These are phyloP conservation scores for Diaporthe batatas DNA, from an alignment of 2,329 filamentous ascomycete species.

Conservation along the genomic window DNA sequence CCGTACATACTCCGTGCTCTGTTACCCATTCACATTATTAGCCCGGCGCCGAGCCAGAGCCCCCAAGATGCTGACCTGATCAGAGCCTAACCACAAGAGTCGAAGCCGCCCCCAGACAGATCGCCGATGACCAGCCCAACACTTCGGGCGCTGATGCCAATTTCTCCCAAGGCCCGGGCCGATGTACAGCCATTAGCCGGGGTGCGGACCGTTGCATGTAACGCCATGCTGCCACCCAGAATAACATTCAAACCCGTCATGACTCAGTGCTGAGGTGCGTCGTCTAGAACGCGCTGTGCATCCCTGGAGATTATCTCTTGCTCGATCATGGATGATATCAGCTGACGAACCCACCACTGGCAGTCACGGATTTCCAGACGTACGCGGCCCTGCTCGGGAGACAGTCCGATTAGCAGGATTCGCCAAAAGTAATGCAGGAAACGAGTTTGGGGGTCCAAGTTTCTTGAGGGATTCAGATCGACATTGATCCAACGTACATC, in stretches of 20 bases:
- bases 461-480: not conserved
- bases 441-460: fast-evolving
- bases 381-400: not conserved
- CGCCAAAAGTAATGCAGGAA: not conserved
- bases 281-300: conserved; percentile 18
- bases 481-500: not conserved
- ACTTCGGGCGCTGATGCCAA: conserved; percentile 1
- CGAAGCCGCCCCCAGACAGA: not conserved
- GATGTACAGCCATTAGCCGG: not conserved
- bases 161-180: conserved; percentile 14
- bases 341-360: conserved; percentile 32
- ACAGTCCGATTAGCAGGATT: not conserved
- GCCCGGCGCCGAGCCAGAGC: conserved; percentile 8
- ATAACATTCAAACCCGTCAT: not conserved
- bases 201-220: not conserved
- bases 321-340: conserved; percentile 28
- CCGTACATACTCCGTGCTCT: not conserved
- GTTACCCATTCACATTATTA: not conserved
- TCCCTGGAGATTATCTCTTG: conserved; percentile 4
- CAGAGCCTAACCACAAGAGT: not conserved
- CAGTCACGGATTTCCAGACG: conserved; percentile 35
- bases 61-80: not conserved
- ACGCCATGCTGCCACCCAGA: not conserved
- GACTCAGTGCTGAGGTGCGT: conserved; percentile 31
- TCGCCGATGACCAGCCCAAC: not conserved